A percentile compares a stretch with the other conserved stretches of the same genome.
These are phyloP conservation scores for Persicaria tinctoria DNA, from an alignment of 148 eudicot genomes.

Conservation along the genomic window DNA sequence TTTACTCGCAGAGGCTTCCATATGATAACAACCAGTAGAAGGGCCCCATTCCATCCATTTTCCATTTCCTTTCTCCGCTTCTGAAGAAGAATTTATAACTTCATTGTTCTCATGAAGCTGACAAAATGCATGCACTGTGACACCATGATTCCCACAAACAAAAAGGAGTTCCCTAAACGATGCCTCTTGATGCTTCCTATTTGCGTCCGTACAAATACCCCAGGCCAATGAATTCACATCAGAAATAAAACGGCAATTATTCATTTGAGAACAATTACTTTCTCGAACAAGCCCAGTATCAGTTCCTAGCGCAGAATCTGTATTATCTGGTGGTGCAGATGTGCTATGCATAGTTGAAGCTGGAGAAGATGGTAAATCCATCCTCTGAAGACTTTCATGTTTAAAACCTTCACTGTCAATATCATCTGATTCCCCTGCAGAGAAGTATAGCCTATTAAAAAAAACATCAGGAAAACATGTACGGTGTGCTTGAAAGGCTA, in stretches of 20 bases:
- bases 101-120: conserved; percentile 23
- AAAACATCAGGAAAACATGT: background rate
- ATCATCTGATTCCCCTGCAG: conserved; percentile 3
- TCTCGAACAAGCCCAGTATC: conserved; percentile 25
- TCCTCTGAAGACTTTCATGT: conserved; percentile 24
- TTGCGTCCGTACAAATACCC: conserved; percentile 67
- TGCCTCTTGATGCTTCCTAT: conserved; percentile 49
- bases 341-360: conserved; percentile 21
- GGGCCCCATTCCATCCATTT: conserved; percentile 95
- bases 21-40: conserved; percentile 19
- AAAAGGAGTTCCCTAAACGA: conserved; percentile 67
- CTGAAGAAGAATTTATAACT: conserved; percentile 16
- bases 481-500: background rate
- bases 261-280: conserved; percentile 22
- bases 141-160: conserved; percentile 63
- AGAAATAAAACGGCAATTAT: conserved; percentile 39
- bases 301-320: conserved; percentile 33
- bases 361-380: conserved; percentile 23
- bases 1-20: conserved; percentile 21
- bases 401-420: conserved; percentile 25
- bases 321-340: conserved; percentile 28
- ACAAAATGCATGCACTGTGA: conserved; percentile 76
- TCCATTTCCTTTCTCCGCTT: conserved; percentile 39
- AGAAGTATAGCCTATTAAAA: background rate
- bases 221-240: conserved; percentile 79